Conservation (phyloP, 2,329 filamentous ascomycete species). For the Phaeosphaeria sp. region DNA sequence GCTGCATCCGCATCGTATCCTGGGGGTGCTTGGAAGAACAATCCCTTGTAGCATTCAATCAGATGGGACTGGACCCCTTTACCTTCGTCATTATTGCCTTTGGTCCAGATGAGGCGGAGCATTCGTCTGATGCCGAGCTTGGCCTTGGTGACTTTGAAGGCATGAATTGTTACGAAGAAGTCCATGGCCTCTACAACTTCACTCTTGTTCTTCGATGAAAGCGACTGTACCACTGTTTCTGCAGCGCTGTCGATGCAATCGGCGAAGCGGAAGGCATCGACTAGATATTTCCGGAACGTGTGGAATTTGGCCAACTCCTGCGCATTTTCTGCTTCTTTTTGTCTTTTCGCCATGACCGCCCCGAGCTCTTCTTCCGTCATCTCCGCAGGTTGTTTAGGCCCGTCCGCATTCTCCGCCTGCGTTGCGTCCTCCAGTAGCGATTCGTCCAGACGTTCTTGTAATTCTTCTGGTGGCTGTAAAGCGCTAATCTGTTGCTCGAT, state of each 20-base stretch:
- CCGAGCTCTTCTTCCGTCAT: constrained; percentile 83
- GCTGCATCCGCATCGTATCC: constrained; percentile 87
- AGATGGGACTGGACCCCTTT: constrained; percentile 97
- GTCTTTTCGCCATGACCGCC: constrained; percentile 77
- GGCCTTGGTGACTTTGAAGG: constrained; percentile 94
- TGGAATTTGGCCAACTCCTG: constrained; percentile 89
- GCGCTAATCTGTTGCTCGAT: constrained; percentile 84
- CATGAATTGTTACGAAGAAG: constrained; percentile 93
- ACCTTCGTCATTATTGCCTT: constrained; percentile 98
- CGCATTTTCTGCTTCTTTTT: constrained; percentile 85
- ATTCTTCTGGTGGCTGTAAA: constrained; percentile 78
- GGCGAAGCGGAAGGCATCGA: constrained; percentile 93
- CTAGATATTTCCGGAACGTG: constrained; percentile 86
- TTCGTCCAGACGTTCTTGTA: constrained; percentile 78
- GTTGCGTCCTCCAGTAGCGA: constrained; percentile 88
- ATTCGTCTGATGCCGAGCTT: constrained; percentile 92
- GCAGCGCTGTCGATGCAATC: constrained; percentile 87
- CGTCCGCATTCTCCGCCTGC: constrained; percentile 64
- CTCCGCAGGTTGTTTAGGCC: constrained; percentile 61
- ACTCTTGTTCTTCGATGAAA: constrained; percentile 95
- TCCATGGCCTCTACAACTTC: constrained; percentile 99
- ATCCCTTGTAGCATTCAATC: constrained; percentile 93
- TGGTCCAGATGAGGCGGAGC: constrained; percentile 98
- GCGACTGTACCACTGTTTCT: constrained; percentile 79
- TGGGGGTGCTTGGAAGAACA: constrained; percentile 95